Evolutionary conservation across 2,329 filamentous ascomycete species (phyloP).

Genomic region (Epichloe brachyelytri): DNA sequence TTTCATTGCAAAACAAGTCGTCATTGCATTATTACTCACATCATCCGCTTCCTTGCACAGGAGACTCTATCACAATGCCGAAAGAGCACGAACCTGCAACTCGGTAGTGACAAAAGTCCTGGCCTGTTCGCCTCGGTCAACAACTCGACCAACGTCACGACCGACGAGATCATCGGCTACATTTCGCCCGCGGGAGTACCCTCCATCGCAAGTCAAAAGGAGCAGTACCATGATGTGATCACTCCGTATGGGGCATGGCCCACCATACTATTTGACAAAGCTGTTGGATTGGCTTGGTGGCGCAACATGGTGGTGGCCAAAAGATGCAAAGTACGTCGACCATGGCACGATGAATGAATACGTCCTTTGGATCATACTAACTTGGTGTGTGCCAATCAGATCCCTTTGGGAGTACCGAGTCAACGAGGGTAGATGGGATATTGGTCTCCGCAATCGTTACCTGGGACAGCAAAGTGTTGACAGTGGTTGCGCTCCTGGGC

Average conservation of each 20-base stretch:
- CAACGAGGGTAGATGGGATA: slow-evolving; percentile 24
- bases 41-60: slow-evolving; percentile 8
- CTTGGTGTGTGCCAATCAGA: slow-evolving; percentile 11
- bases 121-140: slow-evolving; percentile 29
- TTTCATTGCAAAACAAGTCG: background rate
- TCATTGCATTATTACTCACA: background rate
- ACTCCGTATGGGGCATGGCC: slow-evolving; percentile 28
- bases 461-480: slow-evolving; percentile 31
- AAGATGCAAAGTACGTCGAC: slow-evolving; percentile 28
- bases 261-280: slow-evolving; percentile 23
- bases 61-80: slow-evolving; percentile 25
- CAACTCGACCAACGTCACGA: slow-evolving; percentile 25
- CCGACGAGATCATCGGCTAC: slow-evolving; percentile 24
- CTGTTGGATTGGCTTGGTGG: slow-evolving; percentile 29
- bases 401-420: slow-evolving; percentile 26
- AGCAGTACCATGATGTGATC: slow-evolving; percentile 27
- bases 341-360: background rate
- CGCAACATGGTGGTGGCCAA: slow-evolving; percentile 27
- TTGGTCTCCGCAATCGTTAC: slow-evolving; percentile 26
- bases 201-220: slow-evolving; percentile 25
- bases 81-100: slow-evolving; percentile 29
- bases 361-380: background rate
- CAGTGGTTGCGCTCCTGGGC: slow-evolving; percentile 24
- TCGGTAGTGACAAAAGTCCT: slow-evolving; percentile 23
- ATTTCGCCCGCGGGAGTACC: slow-evolving; percentile 29